A percentile compares a stretch with the other conserved stretches of the same genome.
Conservation (phyloP, 345 rosid species). For the Dipteronia dyeriana region DNA sequence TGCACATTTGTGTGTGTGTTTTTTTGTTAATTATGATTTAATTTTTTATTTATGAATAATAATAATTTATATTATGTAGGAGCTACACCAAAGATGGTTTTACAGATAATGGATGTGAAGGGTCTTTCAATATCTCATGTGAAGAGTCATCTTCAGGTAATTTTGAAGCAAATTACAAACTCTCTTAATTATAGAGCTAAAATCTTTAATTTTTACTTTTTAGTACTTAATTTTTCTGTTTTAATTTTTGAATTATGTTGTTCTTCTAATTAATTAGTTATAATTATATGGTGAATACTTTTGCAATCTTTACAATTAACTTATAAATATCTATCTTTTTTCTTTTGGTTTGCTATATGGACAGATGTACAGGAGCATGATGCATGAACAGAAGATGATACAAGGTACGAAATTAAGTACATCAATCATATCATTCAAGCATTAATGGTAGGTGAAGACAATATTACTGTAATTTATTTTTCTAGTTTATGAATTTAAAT, state of each 20-base stretch:
- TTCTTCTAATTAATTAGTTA: not conserved
- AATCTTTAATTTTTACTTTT: not conserved
- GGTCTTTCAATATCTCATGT: conserved; percentile 75
- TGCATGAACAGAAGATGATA: conserved; percentile 57
- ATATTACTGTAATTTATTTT: too few relatives aligned
- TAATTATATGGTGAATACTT: not conserved
- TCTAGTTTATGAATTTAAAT: too few relatives aligned
- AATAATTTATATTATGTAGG: conserved; percentile 24
- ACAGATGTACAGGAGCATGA: conserved; percentile 77
- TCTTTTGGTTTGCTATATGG: not conserved
- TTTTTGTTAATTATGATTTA: not conserved
- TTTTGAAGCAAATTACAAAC: conserved; percentile 18
- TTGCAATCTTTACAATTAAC: not conserved
- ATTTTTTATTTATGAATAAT: not conserved
- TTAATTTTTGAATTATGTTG: too few relatives aligned
- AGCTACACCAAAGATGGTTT: conserved; percentile 73
- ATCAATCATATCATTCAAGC: too few relatives aligned
- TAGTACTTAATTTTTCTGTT: too few relatives aligned
- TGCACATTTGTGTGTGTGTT: not conserved
- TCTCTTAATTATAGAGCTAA: not conserved
- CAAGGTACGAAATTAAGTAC: conserved; percentile 41
- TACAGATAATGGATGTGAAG: conserved; percentile 62
- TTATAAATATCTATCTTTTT: not conserved
- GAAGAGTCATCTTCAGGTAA: conserved; percentile 80
- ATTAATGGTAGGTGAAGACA: too few relatives aligned